Percentiles rank a stretch among this genome's conserved stretches.
phyloP scores from a whole-genome alignment of 2,329 filamentous ascomycete species.

The Botrytis galanthina region DNA sequence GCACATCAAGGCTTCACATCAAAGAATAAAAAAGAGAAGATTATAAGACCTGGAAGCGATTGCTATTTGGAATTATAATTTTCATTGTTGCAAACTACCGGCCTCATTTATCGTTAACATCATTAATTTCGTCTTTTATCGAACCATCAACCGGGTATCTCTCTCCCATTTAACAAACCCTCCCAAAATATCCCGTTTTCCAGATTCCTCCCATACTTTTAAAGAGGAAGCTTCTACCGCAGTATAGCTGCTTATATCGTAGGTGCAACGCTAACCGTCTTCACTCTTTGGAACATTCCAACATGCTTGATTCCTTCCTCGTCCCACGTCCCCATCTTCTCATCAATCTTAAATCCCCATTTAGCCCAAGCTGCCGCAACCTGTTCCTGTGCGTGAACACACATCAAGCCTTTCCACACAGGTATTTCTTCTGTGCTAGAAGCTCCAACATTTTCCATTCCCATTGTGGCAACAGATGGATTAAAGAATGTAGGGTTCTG shows the following conservation, averaged over 20 bases:
- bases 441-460: slow-evolving; percentile 45
- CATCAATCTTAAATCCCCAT: slow-evolving; percentile 73
- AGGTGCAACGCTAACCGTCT: slow-evolving; percentile 33
- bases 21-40: not conserved
- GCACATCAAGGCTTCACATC: not conserved
- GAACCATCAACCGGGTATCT: not conserved
- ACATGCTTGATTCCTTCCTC: slow-evolving; percentile 86
- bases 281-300: slow-evolving; percentile 68
- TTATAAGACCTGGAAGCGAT: not conserved
- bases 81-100: not conserved
- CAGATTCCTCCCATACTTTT: not conserved
- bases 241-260: not conserved
- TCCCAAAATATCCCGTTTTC: not conserved
- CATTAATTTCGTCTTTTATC: not conserved
- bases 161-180: not conserved
- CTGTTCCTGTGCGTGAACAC: slow-evolving; percentile 74
- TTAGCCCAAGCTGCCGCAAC: slow-evolving; percentile 65
- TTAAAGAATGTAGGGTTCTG: slow-evolving; percentile 58
- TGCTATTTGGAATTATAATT: not conserved
- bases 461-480: slow-evolving; percentile 42
- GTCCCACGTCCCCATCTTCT: slow-evolving; percentile 71
- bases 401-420: slow-evolving; percentile 71
- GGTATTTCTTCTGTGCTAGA: slow-evolving; percentile 44
- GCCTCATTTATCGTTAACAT: not conserved
- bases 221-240: not conserved